Evolutionary conservation across 78 protist species (phyloP).

Genomic region (Chrysochromulina parva): DNA sequence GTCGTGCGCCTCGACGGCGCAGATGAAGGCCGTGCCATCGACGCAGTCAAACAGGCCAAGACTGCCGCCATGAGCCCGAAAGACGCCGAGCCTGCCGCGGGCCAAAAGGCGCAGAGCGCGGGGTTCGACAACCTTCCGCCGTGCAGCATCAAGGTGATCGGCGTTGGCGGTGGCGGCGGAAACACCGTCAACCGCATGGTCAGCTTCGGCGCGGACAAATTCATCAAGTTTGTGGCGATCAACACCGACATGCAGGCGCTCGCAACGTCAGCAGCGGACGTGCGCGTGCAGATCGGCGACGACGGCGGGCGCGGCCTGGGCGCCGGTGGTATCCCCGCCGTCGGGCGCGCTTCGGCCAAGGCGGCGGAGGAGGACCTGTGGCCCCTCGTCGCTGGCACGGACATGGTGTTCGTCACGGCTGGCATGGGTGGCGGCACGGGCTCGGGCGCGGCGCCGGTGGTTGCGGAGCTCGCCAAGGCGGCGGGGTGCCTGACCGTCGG

Average conservation of each 20-base stretch:
- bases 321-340: constrained; percentile 69
- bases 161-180: constrained; percentile 76
- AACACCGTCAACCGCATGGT: constrained; percentile 73
- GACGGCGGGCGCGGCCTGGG: constrained; percentile 10
- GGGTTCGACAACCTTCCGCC: too few relatives aligned
- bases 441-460: constrained; percentile 83
- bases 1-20: too few relatives aligned
- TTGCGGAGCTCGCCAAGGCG: constrained; percentile 37
- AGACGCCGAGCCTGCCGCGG: too few relatives aligned
- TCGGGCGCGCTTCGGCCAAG: constrained; percentile 71
- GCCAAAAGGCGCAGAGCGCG: too few relatives aligned
- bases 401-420: constrained; percentile 81
- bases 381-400: constrained; percentile 52
- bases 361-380: constrained; percentile 59
- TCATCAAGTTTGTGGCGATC: constrained; percentile 62
- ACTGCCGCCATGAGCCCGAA: too few relatives aligned
- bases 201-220: constrained; percentile 10
- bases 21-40: too few relatives aligned
- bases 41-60: too few relatives aligned
- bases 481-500: constrained; percentile 29
- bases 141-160: not conserved
- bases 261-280: constrained; percentile 26
- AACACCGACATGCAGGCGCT: constrained; percentile 84
- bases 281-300: constrained; percentile 65
- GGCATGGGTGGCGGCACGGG: constrained; percentile 93